phyloP scores from a whole-genome alignment of 2,329 filamentous ascomycete species.

The Alternaria infectoria region DNA sequence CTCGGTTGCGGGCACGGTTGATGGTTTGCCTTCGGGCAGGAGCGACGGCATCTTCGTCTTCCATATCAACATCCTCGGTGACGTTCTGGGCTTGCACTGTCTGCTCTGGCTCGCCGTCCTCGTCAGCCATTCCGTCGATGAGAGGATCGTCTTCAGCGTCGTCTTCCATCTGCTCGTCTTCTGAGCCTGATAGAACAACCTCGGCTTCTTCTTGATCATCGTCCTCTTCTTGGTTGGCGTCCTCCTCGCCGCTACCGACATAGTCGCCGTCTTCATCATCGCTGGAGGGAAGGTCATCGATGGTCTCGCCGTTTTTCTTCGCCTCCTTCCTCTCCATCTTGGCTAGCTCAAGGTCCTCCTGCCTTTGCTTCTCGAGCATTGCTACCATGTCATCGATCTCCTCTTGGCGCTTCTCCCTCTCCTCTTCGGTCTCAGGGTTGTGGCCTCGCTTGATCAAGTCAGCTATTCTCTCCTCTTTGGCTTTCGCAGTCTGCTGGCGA shows the following conservation, averaged over 20 bases:
- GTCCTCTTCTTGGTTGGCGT: slow-evolving; percentile 49
- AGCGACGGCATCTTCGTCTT: slow-evolving; percentile 54
- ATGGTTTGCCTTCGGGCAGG: slow-evolving; percentile 58
- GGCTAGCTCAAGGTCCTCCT: slow-evolving; percentile 80
- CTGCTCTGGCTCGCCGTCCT: slow-evolving; percentile 36
- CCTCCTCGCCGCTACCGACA: slow-evolving; percentile 55
- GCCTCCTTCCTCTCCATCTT: slow-evolving; percentile 76
- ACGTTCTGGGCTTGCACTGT: slow-evolving; percentile 18
- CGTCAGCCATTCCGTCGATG: slow-evolving; percentile 52
- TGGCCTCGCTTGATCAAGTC: slow-evolving; percentile 81
- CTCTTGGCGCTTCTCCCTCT: slow-evolving; percentile 80
- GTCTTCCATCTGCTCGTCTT: slow-evolving; percentile 37
- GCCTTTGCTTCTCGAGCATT: slow-evolving; percentile 77
- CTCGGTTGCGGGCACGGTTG: slow-evolving; percentile 58
- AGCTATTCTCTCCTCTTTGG: slow-evolving; percentile 78
- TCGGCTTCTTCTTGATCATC: slow-evolving; percentile 41
- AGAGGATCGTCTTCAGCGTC: slow-evolving; percentile 28
- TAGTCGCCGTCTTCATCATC: slow-evolving; percentile 64
- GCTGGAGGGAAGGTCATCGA: slow-evolving; percentile 54
- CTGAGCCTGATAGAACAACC: slow-evolving; percentile 33
- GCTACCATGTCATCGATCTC: slow-evolving; percentile 78
- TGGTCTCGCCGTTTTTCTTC: slow-evolving; percentile 63
- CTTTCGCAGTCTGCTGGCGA: slow-evolving; percentile 77
- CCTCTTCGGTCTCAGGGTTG: slow-evolving; percentile 81
- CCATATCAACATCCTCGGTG: slow-evolving; percentile 50